phyloP scores from a whole-genome alignment of 768 basidiomycete species.

The Cyclocybe aegerita region DNA sequence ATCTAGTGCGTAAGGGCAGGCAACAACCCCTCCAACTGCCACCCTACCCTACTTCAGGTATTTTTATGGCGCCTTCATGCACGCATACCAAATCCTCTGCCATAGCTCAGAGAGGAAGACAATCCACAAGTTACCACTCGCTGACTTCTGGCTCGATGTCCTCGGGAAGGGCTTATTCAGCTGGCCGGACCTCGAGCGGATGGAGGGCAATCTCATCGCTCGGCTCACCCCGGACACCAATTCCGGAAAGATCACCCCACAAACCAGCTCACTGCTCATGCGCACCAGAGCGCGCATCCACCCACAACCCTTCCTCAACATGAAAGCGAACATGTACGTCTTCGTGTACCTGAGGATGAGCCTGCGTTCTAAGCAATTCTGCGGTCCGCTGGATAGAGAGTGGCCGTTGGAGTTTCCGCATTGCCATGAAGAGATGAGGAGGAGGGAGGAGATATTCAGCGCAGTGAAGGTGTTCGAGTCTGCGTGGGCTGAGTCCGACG shows the following conservation, averaged over 20 bases:
- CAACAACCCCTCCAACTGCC: neutral
- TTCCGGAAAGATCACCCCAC: too few species aligned
- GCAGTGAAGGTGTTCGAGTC: neutral
- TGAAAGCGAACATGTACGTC: conserved; percentile 6
- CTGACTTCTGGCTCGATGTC: conserved; percentile 2
- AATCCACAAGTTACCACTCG: neutral
- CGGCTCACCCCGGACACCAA: neutral
- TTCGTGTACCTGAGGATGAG: conserved; percentile 1
- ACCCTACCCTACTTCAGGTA: conserved; percentile 6
- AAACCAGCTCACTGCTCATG: too few species aligned
- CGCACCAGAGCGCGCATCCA: neutral
- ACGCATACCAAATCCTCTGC: conserved; percentile 2
- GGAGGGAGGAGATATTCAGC: neutral
- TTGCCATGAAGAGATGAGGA: neutral
- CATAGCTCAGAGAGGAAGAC: too few species aligned
- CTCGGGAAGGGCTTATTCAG: neutral
- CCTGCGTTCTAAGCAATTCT: conserved; percentile 3
- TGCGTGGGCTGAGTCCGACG: neutral
- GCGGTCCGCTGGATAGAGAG: neutral
- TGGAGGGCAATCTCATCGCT: neutral
- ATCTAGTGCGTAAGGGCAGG: neutral
- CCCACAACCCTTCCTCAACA: neutral
- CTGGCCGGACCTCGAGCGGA: neutral
- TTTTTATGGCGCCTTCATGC: conserved; percentile 7
- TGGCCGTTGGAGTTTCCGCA: neutral